Evolutionary conservation across 2,329 filamentous ascomycete species (phyloP), one percentile per base, ranked within the genome.

Genomic region (Sphaerulina vaccinii): DNA sequence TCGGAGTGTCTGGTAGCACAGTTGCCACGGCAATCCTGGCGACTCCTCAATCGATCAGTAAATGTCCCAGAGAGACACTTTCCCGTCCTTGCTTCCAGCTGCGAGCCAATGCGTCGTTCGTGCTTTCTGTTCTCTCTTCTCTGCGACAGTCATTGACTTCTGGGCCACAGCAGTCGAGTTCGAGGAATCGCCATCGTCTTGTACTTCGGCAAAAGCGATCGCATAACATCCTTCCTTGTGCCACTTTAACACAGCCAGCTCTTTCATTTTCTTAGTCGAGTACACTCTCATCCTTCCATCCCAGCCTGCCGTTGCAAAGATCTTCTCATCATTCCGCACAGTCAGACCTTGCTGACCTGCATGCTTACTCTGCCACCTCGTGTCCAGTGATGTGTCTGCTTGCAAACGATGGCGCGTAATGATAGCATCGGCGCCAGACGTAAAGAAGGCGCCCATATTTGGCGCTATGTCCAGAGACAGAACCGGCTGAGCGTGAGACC

Each of bases 241-340:
- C 92, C 92, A 97, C 70, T 95, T 95, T 57, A 97, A 73, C 49
- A 96, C 90, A 0, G 92, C 93, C 9, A 97, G 71, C 70, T 97
- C 91, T 64, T 86, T 88, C 76, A 97, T 79, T 1, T 22, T 23
- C 24, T 32, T 41, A 40, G 79, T 73, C 42, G 79, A 74, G 69
- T 97, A 99, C 1, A 97, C 84, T 7, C 93, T 79, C 1, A 91
- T 76, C 41, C 84, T 82, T 1, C 83, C 80, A 69, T 99, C 93
- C 93, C 93, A 99, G 3, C 93, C 93, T 0, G 89, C 92, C 0
- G 92, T 97, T 2, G 87, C 89, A 58, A 96, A 87, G 3, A 99
- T 79, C 57, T 82, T 86, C 2, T 84, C 87, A 68, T 99, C 93
- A 1, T 83, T 85, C 11, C 93, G 83, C 19, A 96, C 79, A 3